Conservation (phyloP, 2,329 filamentous ascomycete species). For the Hortaea werneckii region DNA sequence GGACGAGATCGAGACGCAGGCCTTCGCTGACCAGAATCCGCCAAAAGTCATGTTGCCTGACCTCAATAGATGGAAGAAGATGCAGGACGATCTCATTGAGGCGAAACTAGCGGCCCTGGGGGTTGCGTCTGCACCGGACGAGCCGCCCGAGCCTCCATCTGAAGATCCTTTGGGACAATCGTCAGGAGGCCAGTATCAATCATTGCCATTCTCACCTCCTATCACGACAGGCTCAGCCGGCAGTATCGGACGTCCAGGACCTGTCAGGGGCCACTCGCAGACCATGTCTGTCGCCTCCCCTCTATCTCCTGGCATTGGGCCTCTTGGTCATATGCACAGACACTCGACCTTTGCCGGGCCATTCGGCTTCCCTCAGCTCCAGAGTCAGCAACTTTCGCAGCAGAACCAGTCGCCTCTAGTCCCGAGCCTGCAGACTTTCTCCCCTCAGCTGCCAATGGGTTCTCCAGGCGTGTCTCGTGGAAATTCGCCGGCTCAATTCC, state of each 20-base stretch:
- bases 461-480: conserved; percentile 30
- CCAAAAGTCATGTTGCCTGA: conserved; percentile 57
- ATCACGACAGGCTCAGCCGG: conserved; percentile 68
- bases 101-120: conserved; percentile 87
- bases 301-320: conserved; percentile 51
- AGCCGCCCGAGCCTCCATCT: conserved; percentile 40
- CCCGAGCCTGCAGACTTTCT: conserved; percentile 8
- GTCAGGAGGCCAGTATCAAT: conserved; percentile 59
- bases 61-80: conserved; percentile 63
- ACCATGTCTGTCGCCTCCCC: conserved; percentile 62
- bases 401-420: conserved; percentile 5
- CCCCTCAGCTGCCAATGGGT: conserved; percentile 22
- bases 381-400: conserved; percentile 32
- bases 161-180: conserved; percentile 57
- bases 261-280: conserved; percentile 32
- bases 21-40: conserved; percentile 36
- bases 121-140: conserved; percentile 68
- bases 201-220: conserved; percentile 73
- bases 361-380: conserved; percentile 55
- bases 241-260: conserved; percentile 42
- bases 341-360: conserved; percentile 62
- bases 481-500: conserved; percentile 35
- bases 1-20: conserved; percentile 32
- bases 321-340: conserved; percentile 53
- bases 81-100: conserved; percentile 74